A percentile compares a stretch with the other conserved stretches of the same genome.
These are phyloP conservation scores for Abortiporus biennis DNA, from an alignment of 1,284 basidiomycete species.

Conservation along the genomic window DNA sequence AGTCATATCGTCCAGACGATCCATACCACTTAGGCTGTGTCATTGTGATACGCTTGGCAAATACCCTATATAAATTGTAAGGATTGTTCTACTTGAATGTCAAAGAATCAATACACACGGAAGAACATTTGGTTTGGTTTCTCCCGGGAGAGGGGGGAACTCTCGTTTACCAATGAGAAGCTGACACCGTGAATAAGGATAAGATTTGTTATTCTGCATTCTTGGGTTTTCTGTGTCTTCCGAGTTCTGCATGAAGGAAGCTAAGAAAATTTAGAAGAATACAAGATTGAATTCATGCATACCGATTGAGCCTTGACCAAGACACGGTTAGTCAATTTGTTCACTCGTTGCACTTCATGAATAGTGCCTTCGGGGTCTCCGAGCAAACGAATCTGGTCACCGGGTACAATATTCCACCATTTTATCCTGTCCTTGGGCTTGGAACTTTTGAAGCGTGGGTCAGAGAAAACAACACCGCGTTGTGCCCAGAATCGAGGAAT, in stretches of 20 bases:
- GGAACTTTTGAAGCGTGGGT: conserved; percentile 41
- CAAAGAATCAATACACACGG: conserved; percentile 34
- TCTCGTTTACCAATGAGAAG: conserved; percentile 64
- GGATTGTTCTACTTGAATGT: not conserved
- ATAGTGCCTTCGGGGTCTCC: conserved; percentile 55
- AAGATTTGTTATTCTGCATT: conserved; percentile 34
- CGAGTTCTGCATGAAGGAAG: conserved; percentile 8
- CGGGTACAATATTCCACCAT: conserved; percentile 81
- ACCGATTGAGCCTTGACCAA: conserved; percentile 47
- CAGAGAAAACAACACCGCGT: conserved; percentile 25
- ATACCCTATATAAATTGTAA: conserved; percentile 44
- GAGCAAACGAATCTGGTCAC: conserved; percentile 68
- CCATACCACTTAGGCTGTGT: conserved; percentile 53
- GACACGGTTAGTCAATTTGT: conserved; percentile 66
- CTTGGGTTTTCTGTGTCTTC: conserved; percentile 23
- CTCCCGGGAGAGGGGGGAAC: conserved; percentile 41
- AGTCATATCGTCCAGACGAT: conserved; percentile 44
- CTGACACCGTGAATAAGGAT: conserved; percentile 75
- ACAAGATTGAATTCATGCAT: not conserved
- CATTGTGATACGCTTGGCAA: conserved; percentile 62
- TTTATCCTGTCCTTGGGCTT: conserved; percentile 67
- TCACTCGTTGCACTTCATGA: conserved; percentile 66
- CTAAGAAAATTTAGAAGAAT: conserved; percentile 1
- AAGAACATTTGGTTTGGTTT: conserved; percentile 31
- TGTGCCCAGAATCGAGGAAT: conserved; percentile 34